phyloP scores from a whole-genome alignment of 805 yeast genomes.

The Candida awuae region DNA sequence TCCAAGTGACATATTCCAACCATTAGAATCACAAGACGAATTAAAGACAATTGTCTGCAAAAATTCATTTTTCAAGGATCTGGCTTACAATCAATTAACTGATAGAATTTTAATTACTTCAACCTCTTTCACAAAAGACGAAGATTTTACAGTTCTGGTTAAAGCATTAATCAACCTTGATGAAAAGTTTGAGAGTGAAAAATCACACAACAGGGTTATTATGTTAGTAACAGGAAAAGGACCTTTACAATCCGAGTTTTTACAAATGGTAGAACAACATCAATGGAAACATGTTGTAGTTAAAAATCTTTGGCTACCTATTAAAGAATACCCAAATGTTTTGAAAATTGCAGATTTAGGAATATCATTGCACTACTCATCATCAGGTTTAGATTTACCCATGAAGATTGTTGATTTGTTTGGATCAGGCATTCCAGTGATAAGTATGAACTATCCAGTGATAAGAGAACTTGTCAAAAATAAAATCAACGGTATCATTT shows the following conservation, averaged over 20 bases:
- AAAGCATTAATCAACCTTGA: conserved; percentile 63
- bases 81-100: conserved; percentile 16
- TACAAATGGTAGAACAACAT: conserved; percentile 13
- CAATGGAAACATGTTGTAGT: conserved; percentile 44
- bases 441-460: conserved; percentile 70
- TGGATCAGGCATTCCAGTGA: conserved; percentile 92
- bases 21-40: conserved; percentile 31
- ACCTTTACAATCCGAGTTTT: conserved; percentile 54
- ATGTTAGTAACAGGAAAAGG: conserved; percentile 97
- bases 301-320: conserved; percentile 65
- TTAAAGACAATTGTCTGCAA: conserved; percentile 28
- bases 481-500: conserved; percentile 60
- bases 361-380: conserved; percentile 81
- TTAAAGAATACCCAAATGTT: conserved; percentile 72
- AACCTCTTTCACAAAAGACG: conserved; percentile 95
- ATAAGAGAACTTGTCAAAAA: conserved; percentile 68
- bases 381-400: conserved; percentile 91
- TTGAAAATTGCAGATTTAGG: conserved; percentile 79
- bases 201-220: conserved; percentile 39
- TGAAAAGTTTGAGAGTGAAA: conserved; percentile 17
- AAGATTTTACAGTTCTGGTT: conserved; percentile 65
- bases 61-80: conserved; percentile 27
- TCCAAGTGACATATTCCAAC: conserved; percentile 63
- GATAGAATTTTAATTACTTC: conserved; percentile 74
- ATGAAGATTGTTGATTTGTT: conserved; percentile 96